phyloP scores from a whole-genome alignment of 371 early-diverging fungal genomes.

The Amoeboaphelidium protococcarum region DNA sequence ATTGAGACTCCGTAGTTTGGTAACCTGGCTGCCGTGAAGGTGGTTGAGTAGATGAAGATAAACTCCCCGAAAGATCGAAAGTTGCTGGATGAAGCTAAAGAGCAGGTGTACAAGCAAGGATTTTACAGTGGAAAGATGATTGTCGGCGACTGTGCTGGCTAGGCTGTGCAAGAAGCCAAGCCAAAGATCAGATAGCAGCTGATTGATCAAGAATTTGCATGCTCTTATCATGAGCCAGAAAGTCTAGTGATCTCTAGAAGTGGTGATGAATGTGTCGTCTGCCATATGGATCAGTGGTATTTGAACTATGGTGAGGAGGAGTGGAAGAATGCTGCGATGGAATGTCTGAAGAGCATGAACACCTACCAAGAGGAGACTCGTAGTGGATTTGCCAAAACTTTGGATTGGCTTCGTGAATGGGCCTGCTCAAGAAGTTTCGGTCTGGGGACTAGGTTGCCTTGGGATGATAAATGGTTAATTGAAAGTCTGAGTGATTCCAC shows the following conservation, averaged over 20 bases:
- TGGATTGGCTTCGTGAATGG: slow-evolving; percentile 97
- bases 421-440: slow-evolving; percentile 96
- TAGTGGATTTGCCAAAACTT: slow-evolving; percentile 54
- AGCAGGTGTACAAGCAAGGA: slow-evolving; percentile 84
- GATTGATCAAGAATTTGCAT: slow-evolving; percentile 39
- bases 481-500: slow-evolving; percentile 98
- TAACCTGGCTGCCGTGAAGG: slow-evolving; percentile 46
- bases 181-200: slow-evolving; percentile 43
- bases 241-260: slow-evolving; percentile 79
- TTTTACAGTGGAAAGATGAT: slow-evolving; percentile 79
- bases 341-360: slow-evolving; percentile 51
- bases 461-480: slow-evolving; percentile 89
- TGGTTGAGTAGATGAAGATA: slow-evolving; percentile 74
- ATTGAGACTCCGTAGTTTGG: slow-evolving; percentile 67
- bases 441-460: slow-evolving; percentile 87
- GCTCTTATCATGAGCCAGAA: slow-evolving; percentile 92
- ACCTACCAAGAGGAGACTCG: slow-evolving; percentile 61
- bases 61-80: slow-evolving; percentile 75
- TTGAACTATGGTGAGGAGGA: slow-evolving; percentile 86
- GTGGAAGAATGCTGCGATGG: slow-evolving; percentile 61
- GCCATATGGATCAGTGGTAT: slow-evolving; percentile 98
- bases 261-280: slow-evolving; percentile 96
- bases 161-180: slow-evolving; percentile 76
- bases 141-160: slow-evolving; percentile 50
- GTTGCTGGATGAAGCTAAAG: slow-evolving; percentile 79